Conservation (phyloP, 306 rosid species). For the Urtica urens region DNA sequence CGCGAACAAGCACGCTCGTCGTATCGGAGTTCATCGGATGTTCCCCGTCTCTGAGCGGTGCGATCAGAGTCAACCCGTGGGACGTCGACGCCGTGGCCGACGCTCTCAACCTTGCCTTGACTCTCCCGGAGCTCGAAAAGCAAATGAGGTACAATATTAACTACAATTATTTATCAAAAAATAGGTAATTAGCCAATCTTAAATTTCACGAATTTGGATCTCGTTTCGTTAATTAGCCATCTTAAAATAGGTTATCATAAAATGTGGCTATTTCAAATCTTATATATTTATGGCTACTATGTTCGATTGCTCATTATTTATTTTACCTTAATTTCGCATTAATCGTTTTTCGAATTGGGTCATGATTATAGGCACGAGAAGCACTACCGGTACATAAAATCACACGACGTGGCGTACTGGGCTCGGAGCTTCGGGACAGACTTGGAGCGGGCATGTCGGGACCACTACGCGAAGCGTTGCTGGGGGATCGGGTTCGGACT, state of each 20-base stretch:
- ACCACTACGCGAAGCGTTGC: constrained; percentile 46
- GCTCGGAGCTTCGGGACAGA: constrained; percentile 53
- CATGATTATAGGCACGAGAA: too few relatives aligned
- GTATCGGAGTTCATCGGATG: constrained; percentile 88
- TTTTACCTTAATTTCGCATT: too few relatives aligned
- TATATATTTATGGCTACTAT: too few relatives aligned
- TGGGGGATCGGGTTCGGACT: constrained; percentile 87
- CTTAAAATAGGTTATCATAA: too few relatives aligned
- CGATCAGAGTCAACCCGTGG: constrained; percentile 85
- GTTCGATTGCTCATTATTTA: too few relatives aligned
- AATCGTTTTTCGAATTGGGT: too few relatives aligned
- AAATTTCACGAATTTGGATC: too few relatives aligned
- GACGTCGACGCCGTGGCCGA: constrained; percentile 62
- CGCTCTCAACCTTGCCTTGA: constrained; percentile 53
- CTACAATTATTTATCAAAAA: too few relatives aligned
- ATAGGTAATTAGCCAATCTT: too few relatives aligned
- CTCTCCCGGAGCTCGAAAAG: constrained; percentile 48
- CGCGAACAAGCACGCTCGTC: constrained; percentile 57
- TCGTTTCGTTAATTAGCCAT: too few relatives aligned
- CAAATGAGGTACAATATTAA: too few relatives aligned
- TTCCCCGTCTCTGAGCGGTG: constrained; percentile 86
- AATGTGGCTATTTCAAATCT: too few relatives aligned
- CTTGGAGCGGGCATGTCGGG: constrained; percentile 60
- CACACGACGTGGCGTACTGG: constrained; percentile 89
- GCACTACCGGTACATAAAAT: constrained; percentile 62